phyloP scores from a whole-genome alignment of 2,329 filamentous ascomycete genomes.

The Zopfia rhizophila region DNA sequence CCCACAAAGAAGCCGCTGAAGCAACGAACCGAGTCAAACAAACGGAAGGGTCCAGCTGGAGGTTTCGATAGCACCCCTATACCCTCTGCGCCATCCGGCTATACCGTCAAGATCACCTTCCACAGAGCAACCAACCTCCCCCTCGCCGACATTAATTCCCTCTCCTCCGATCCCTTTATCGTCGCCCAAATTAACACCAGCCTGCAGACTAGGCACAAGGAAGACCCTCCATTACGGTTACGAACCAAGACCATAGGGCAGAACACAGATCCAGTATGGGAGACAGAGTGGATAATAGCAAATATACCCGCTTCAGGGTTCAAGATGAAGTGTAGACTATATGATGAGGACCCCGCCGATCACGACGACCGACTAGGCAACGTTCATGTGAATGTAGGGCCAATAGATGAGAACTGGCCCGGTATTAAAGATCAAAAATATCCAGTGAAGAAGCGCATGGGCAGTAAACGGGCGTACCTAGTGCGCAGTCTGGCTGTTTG shows the following conservation, averaged over 20 bases:
- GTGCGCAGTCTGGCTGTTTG: slow-evolving; percentile 74
- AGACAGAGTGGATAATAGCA: slow-evolving; percentile 86
- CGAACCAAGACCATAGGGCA: slow-evolving; percentile 80
- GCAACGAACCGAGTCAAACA: slow-evolving; percentile 34
- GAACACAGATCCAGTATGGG: slow-evolving; percentile 80
- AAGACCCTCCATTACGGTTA: slow-evolving; percentile 79
- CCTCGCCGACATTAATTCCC: slow-evolving; percentile 78
- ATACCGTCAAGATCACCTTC: slow-evolving; percentile 86
- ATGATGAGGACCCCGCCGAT: slow-evolving; percentile 89
- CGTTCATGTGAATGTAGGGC: slow-evolving; percentile 74
- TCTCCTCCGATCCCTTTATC: slow-evolving; percentile 86
- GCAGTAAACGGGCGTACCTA: slow-evolving; percentile 86
- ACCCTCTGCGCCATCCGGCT: slow-evolving; percentile 78
- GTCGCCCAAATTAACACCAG: slow-evolving; percentile 77
- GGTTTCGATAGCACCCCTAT: slow-evolving; percentile 85
- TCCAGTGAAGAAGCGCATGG: slow-evolving; percentile 82
- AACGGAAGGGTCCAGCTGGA: slow-evolving; percentile 68
- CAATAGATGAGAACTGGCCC: slow-evolving; percentile 72
- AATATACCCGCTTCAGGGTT: slow-evolving; percentile 86
- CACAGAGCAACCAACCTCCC: slow-evolving; percentile 84
- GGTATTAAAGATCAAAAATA: slow-evolving; percentile 74
- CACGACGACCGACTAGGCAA: slow-evolving; percentile 90
- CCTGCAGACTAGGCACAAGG: slow-evolving; percentile 81
- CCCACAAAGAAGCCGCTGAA: slow-evolving; percentile 35
- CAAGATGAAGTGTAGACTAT: slow-evolving; percentile 83